Base-by-base conservation (phyloP, 192 early-diverging fungal genomes). In the Funneliformis geosporum region DNA sequence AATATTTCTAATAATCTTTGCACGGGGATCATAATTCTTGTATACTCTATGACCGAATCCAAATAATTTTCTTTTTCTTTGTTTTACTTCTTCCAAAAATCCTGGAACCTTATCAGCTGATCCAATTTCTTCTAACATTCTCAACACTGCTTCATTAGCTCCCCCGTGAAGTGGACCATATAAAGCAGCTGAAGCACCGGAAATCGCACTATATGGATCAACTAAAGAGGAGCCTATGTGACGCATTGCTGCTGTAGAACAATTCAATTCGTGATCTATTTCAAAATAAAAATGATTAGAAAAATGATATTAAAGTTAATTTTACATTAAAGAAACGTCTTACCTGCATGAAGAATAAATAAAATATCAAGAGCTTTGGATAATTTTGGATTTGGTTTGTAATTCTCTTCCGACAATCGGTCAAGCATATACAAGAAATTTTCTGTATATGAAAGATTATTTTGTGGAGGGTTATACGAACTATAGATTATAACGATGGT, bases 381-480 rank as follows among this genome's bases (percentile, higher is more conserved):
- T 44, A 93, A 84, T 21, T 82, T 82, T 39, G 90, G 83, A 75
- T 93, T 85, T 25, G 91, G 91, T 14, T 80, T 73, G 61, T 92
- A 92, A 59, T 91, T 83, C 47, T 81, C 78, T 76, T 92, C 91
- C 9, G 84, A 84, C 18, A 92, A 82, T 16, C 83, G 83, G 81
- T 92, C 91, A 82, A 92, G 83, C 92, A 92, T 92, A 82, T 86
- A 92, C 42, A 93, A 75, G 60, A 93, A 91, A 80, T 92, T 92
- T 80, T 88, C 90, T 2, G 88, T 87, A 73, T 91, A 92, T 33
- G 80, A 81, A 28, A 91, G 80, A 11, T 85, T 85, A 70, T 89
- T 85, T 46, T 75, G 81, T 55, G 74, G 91, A 79, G 46, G 47
- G 38, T 85, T 85, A 73, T 76, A 76, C 7, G 18, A 7, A 6